phyloP scores from a whole-genome alignment of 148 eudicot species.

The Rhododendron ferrugineum region DNA sequence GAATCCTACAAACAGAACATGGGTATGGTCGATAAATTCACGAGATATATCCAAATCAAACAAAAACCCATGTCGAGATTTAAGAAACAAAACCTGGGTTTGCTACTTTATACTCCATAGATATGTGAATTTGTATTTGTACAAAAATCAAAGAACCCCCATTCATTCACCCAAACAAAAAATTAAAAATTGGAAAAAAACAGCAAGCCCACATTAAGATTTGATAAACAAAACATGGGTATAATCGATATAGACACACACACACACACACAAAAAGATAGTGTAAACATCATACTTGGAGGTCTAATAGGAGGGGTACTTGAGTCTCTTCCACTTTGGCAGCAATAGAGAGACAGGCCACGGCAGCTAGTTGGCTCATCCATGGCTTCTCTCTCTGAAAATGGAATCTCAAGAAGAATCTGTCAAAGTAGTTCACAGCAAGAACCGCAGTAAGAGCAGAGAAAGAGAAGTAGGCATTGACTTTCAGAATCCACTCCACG shows the following conservation, averaged over 20 bases:
- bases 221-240: neutral
- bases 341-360: constrained; percentile 14
- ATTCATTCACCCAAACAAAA: neutral
- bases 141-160: neutral
- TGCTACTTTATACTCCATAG: neutral
- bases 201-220: neutral
- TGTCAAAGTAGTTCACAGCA: neutral
- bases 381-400: constrained; percentile 18
- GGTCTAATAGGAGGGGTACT: constrained; percentile 17
- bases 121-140: neutral
- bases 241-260: neutral
- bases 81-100: neutral
- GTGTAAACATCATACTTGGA: constrained; percentile 9
- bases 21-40: neutral
- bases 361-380: constrained; percentile 15
- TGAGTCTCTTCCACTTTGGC: constrained; percentile 23
- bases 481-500: constrained; percentile 3
- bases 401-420: constrained; percentile 2
- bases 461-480: constrained; percentile 4
- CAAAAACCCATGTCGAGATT: neutral
- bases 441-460: constrained; percentile 6
- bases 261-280: no score
- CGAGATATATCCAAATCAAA: neutral
- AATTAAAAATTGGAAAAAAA: neutral
- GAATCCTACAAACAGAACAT: neutral